Evolutionary conservation across 352 stramenopile genomes (phyloP), one percentile per base, ranked within the genome.

Genomic region (Globisporangium canariense): DNA sequence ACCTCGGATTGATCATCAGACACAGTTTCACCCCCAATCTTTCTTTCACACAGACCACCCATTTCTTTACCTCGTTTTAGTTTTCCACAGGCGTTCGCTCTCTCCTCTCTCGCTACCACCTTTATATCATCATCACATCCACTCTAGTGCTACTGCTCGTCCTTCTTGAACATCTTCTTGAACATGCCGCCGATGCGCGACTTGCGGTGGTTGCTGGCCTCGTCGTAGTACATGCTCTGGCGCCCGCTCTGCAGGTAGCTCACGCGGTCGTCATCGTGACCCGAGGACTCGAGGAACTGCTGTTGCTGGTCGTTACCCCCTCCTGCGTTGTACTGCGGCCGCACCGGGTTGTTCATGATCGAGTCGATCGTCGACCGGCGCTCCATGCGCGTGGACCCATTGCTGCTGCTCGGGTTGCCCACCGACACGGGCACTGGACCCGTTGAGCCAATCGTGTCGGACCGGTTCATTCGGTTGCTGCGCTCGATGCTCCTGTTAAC

Each of bases 151-250:
- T 43, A 7, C 18, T 57, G 20, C 66, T 86, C 79, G 34, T 92
- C 81, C 69, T 92, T 92, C 77, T 92, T 94, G 79, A 94, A 94
- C 83, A 94, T 94, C 65, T 94, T 94, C 74, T 94, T 94, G 73
- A 94, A 90, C 80, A 92, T 91, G 68, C 86, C 83, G 53, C 86
- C 83, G 46, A 94, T 88, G 9, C 83, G 81, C 18, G 83, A 94
- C 68, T 92, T 92, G 41, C 86, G 83, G 41, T 85, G 78, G 8
- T 59, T 62, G 7, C 68, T 67, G 32, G 90, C 75, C 46, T 94
- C 85, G 41, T 81, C 73, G 65, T 82, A 84, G 69, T 87, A 85
- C 41, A 89, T 69, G 68, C 77, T 90, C 45, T 71, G 65, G 9
- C 83, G 71, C 36, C 64, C 55, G 28, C 52, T 58, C 47, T 63